Conservation (phyloP, 1,284 basidiomycete species). For the Phlebopus sp. region DNA sequence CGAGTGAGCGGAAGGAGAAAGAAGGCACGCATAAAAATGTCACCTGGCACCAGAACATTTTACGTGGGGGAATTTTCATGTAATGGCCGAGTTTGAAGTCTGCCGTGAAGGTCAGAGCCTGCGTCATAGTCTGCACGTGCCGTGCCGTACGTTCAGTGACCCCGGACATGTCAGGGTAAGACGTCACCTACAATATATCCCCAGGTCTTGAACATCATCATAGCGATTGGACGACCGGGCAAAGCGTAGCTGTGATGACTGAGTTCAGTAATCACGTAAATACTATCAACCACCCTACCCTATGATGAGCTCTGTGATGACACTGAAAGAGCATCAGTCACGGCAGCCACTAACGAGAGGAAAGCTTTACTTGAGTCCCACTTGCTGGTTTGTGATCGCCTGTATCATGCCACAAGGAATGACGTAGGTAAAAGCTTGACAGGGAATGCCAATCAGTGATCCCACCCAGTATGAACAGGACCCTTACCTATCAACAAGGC, state of each 20-base stretch:
- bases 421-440: slow-evolving; percentile 40
- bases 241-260: slow-evolving; percentile 26
- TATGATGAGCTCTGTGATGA: slow-evolving; percentile 48
- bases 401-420: slow-evolving; percentile 48
- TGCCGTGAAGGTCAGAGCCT: slow-evolving; percentile 41
- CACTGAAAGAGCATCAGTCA: slow-evolving; percentile 18
- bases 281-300: slow-evolving; percentile 29
- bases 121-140: slow-evolving; percentile 27
- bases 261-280: not conserved
- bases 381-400: slow-evolving; percentile 44
- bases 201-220: slow-evolving; percentile 42
- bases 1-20: not conserved
- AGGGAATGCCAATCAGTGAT: not conserved
- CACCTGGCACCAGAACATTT: slow-evolving; percentile 43
- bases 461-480: slow-evolving; percentile 8
- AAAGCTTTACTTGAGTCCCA: slow-evolving; percentile 36
- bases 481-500: slow-evolving; percentile 37
- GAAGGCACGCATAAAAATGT: not conserved
- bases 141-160: slow-evolving; percentile 1
- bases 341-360: not conserved
- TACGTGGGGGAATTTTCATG: slow-evolving; percentile 51
- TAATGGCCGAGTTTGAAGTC: slow-evolving; percentile 51
- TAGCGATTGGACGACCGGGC: slow-evolving; percentile 40
- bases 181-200: slow-evolving; percentile 37
- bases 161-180: not conserved